These are phyloP conservation scores for Amborella trichopoda DNA, from an alignment of 164 flowering plant genomes.

Conservation along the genomic window DNA sequence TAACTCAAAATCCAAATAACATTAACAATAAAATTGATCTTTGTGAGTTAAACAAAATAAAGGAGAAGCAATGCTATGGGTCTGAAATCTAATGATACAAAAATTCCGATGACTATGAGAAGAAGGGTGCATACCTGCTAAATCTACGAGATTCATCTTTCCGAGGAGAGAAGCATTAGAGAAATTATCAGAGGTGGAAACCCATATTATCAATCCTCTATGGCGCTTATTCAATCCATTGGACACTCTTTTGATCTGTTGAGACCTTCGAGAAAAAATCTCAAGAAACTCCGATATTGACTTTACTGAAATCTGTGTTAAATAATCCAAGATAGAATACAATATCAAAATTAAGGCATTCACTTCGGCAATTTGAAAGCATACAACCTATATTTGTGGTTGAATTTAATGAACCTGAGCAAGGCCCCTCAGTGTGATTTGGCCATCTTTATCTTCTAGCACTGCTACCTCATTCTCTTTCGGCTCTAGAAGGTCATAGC, in stretches of 20 bases:
- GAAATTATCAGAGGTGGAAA: constrained; percentile 40
- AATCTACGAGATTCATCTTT: constrained; percentile 86
- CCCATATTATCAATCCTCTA: constrained; percentile 62
- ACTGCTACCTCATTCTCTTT: constrained; percentile 58
- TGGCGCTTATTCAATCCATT: constrained; percentile 94
- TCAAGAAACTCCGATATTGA: constrained; percentile 65
- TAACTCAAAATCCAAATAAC: too few relatives aligned
- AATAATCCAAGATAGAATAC: neutral
- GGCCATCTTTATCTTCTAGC: constrained; percentile 69
- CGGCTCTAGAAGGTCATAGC: constrained; percentile 69
- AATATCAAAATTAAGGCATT: too few relatives aligned
- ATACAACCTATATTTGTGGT: too few relatives aligned
- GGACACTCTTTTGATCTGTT: constrained; percentile 68
- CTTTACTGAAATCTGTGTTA: constrained; percentile 30
- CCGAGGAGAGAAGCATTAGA: constrained; percentile 29
- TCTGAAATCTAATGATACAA: too few relatives aligned
- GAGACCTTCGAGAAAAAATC: constrained; percentile 44
- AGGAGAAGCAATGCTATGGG: too few relatives aligned
- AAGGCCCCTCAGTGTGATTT: constrained; percentile 70
- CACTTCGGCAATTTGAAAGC: too few relatives aligned
- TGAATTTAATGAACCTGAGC: constrained; percentile 25
- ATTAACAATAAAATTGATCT: neutral
- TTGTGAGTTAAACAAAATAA: neutral
- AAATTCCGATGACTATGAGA: too few relatives aligned
- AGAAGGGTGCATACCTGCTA: too few relatives aligned